These are phyloP conservation scores for Suhomyces chickasaworum DNA, from an alignment of 1,139 yeast genomes.

Conservation along the genomic window DNA sequence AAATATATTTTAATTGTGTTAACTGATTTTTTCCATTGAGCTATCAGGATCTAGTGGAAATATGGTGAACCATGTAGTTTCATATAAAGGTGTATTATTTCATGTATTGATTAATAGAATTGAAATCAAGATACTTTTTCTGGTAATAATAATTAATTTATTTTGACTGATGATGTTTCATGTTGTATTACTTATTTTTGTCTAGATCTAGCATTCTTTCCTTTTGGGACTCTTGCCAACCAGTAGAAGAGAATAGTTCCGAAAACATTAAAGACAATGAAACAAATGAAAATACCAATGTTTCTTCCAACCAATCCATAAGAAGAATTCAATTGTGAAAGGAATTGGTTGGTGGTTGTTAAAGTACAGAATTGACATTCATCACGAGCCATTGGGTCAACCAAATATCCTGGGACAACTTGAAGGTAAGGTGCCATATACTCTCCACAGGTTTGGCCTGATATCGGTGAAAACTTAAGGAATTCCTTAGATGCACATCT, in stretches of 20 bases:
- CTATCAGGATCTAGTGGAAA: no score
- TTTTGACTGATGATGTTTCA: no score
- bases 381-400: slow-evolving; percentile 39
- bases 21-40: no score
- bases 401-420: slow-evolving; percentile 35
- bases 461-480: slow-evolving; percentile 46
- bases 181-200: no score
- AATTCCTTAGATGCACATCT: slow-evolving; percentile 51
- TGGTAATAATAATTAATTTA: no score
- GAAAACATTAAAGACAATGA: slow-evolving; percentile 53
- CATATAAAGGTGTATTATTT: no score
- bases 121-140: no score
- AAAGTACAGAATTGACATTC: slow-evolving; percentile 50
- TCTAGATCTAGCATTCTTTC: slow-evolving; percentile 3
- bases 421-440: slow-evolving; percentile 40
- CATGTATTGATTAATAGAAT: no score
- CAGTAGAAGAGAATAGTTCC: slow-evolving; percentile 63
- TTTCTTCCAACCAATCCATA: slow-evolving; percentile 13
- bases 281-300: slow-evolving; percentile 19
- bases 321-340: slow-evolving; percentile 6
- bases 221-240: slow-evolving; percentile 74
- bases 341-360: slow-evolving; percentile 32
- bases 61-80: no score
- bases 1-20: no score
- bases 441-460: slow-evolving; percentile 54